Evolutionary conservation across 2,329 filamentous ascomycete genomes (phyloP), one percentile per base, ranked within the genome.

Genomic region (Chrysoporthe puriensis): DNA sequence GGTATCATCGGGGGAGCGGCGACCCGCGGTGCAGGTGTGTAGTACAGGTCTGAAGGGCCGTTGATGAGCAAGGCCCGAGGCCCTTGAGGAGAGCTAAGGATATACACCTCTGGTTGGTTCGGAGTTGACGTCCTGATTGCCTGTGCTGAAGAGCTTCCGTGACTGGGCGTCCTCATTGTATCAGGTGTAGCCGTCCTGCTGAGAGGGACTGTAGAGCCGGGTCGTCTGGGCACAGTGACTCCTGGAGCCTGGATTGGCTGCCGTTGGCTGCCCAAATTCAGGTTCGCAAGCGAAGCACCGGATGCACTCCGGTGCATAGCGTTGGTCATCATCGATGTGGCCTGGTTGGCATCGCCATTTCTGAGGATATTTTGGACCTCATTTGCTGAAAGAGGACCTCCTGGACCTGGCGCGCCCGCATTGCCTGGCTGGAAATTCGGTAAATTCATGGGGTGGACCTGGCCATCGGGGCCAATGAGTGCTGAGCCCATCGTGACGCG

Each of bases 1-100:
- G 62, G 67, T 46, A 13, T 43, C 14, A 26, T 32, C 61, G 40
- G 60, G 32, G 13, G 44, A 2, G 9, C 52, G 44, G 18, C 36
- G 42, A 59, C 36, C 18, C 69, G 66, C 36, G 67, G 56, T 21
- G 61, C 36, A 32, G 69, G 67, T 1, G 82, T 87, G 68, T 81
- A 85, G 68, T 85, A 89, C 13, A 82, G 79, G 36, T 86, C 85
- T 1, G 79, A 74, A 14, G 76, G 76, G 56, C 82, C 81, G 71
- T 85, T 87, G 52, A 90, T 77, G 7, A 90, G 75, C 1, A 90
- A 76, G 6, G 83, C 88, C 26, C 84, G 83, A 1, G 88, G 88
- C 0, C 88, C 88, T 54, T 81, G 80, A 0, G 88, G 87, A 0
- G 88, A 90, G 18, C 83, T 86, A 7, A 90, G 74, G 34, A 90